Evolutionary conservation across 2,329 filamentous ascomycete species (phyloP).

Genomic region (Aspergillus nomiae): DNA sequence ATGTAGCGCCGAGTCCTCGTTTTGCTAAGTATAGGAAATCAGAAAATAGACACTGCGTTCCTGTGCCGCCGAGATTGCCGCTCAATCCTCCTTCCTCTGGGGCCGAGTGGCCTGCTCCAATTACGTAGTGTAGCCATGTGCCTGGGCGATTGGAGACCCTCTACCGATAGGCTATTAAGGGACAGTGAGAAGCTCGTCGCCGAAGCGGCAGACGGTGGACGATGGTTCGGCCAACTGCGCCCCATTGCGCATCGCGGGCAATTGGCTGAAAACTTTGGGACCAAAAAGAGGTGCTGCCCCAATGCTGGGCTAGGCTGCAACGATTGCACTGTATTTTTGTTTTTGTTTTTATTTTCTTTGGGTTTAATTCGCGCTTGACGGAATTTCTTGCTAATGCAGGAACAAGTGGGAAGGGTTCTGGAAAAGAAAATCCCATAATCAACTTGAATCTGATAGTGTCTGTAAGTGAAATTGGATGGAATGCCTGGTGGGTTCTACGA

Average conservation of each 20-base stretch:
- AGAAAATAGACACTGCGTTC: not conserved
- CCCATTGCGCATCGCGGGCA: not conserved
- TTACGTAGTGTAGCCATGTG: not conserved
- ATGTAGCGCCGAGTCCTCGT: not conserved
- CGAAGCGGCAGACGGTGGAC: not conserved
- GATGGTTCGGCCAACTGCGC: slow-evolving; percentile 2
- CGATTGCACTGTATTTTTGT: not conserved
- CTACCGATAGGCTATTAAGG: not conserved
- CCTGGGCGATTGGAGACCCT: not conserved
- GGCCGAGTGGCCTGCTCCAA: not conserved
- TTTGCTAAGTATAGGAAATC: not conserved
- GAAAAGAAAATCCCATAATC: slow-evolving; percentile 3
- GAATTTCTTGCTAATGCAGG: not conserved
- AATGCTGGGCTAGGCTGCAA: not conserved
- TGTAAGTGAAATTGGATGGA: slow-evolving; percentile 13
- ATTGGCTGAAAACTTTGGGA: not conserved
- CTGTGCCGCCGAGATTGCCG: not conserved
- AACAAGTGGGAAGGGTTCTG: not conserved
- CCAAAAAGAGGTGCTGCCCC: slow-evolving; percentile 1
- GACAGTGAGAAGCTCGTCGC: not conserved
- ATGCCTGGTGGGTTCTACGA: slow-evolving; percentile 2
- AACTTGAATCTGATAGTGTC: slow-evolving; percentile 14
- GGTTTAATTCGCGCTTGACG: not conserved
- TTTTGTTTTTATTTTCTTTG: not conserved
- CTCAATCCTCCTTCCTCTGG: not conserved